Percentiles rank a stretch among this genome's conserved stretches.
Conservation (phyloP, 768 basidiomycete species). For the Royoungia palumana region DNA sequence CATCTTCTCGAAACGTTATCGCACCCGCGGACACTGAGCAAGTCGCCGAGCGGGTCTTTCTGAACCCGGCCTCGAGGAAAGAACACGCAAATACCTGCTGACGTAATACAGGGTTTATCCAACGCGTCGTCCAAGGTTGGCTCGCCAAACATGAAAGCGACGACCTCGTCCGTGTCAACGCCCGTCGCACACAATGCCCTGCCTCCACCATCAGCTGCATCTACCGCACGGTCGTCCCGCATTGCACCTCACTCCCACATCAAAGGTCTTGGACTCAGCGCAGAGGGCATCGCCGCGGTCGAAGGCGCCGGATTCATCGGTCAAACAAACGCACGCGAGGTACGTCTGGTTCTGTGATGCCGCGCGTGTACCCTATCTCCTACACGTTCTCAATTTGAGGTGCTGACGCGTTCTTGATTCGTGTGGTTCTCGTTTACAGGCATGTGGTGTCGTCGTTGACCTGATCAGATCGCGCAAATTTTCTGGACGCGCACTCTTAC, state of each 20-base stretch:
- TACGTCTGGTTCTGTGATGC: conserved; percentile 27
- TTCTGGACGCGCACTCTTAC: conserved; percentile 86
- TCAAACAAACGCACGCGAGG: conserved; percentile 88
- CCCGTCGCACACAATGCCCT: conserved; percentile 73
- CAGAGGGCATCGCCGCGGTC: conserved; percentile 73
- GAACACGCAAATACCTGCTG: too few species aligned
- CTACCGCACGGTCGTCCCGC: conserved; percentile 66
- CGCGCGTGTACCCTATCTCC: not conserved
- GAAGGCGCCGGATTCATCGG: conserved; percentile 89
- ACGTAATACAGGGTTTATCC: conserved; percentile 3
- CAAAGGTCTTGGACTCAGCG: conserved; percentile 86
- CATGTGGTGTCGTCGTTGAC: conserved; percentile 87
- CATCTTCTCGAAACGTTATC: too few species aligned
- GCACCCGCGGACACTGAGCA: too few species aligned
- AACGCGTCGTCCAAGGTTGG: not conserved
- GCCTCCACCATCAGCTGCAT: conserved; percentile 60
- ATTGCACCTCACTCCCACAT: conserved; percentile 95
- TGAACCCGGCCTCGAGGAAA: too few species aligned
- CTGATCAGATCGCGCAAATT: conserved; percentile 90
- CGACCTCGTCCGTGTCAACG: conserved; percentile 46
- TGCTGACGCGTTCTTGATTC: not conserved
- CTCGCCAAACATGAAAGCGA: conserved; percentile 32
- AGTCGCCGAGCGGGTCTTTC: too few species aligned
- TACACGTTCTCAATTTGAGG: not conserved
- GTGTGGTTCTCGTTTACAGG: conserved; percentile 42